Conservation (phyloP, 2,329 filamentous ascomycete species). For the Colletotrichum falcatum region DNA sequence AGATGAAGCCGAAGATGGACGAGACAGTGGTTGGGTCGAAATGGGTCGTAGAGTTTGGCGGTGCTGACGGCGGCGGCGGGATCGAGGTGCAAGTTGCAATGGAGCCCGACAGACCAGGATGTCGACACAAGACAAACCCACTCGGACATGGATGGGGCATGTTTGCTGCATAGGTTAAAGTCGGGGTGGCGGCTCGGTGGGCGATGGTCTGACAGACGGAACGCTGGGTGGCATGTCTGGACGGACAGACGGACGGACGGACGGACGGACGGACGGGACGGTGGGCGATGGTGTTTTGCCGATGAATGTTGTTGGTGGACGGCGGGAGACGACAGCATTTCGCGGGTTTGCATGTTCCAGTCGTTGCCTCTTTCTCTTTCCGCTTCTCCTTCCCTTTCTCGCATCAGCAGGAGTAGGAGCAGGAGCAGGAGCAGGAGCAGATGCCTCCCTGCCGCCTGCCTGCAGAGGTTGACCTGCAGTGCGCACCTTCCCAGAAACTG, state of each 20-base stretch:
- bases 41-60: constrained; percentile 10
- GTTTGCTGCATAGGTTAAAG: too few relatives aligned
- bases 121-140: constrained; percentile 11
- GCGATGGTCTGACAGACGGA: not conserved
- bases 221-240: not conserved
- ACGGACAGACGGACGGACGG: not conserved
- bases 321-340: not conserved
- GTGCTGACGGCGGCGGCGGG: constrained; percentile 1
- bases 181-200: too few relatives aligned
- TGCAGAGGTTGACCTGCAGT: not conserved
- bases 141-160: constrained; percentile 27
- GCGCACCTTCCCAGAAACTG: not conserved
- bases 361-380: not conserved
- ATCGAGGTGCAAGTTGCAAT: not conserved
- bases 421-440: not conserved
- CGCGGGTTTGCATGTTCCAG: not conserved
- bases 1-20: constrained; percentile 24
- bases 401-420: not conserved
- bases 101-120: constrained; percentile 14
- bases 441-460: constrained; percentile 1
- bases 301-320: not conserved
- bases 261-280: too few relatives aligned
- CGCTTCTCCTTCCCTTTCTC: too few relatives aligned
- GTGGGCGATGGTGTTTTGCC: not conserved
- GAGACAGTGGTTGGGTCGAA: constrained; percentile 30